These are phyloP conservation scores for Phytophthora constricta DNA, from an alignment of 352 stramenopile species.

Conservation along the genomic window DNA sequence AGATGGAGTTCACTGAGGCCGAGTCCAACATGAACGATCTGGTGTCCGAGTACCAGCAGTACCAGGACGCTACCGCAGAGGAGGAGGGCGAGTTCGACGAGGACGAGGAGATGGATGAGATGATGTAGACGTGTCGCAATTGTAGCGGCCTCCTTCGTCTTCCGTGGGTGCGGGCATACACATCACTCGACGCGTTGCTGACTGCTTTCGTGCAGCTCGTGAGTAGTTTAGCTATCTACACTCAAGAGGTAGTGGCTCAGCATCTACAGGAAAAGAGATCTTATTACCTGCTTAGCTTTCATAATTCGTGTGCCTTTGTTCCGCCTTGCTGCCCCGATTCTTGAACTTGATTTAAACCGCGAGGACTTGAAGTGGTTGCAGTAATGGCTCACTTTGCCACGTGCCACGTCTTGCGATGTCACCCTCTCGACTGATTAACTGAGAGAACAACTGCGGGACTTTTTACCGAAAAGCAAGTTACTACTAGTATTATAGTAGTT, in stretches of 20 bases:
- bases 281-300: slow-evolving; percentile 66
- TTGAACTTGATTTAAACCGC: slow-evolving; percentile 5
- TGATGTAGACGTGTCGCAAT: slow-evolving; percentile 83
- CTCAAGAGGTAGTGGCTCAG: slow-evolving; percentile 51
- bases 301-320: slow-evolving; percentile 42
- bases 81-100: slow-evolving; percentile 98
- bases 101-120: slow-evolving; percentile 94
- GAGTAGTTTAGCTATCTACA: slow-evolving; percentile 73
- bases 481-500: too few relatives aligned
- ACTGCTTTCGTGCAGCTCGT: slow-evolving; percentile 43
- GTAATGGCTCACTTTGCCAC: too few relatives aligned
- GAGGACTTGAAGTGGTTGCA: slow-evolving; percentile 7
- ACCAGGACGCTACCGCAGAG: slow-evolving; percentile 99
- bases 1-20: slow-evolving; percentile 99
- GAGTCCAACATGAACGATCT: slow-evolving; percentile 99
- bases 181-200: slow-evolving; percentile 58
- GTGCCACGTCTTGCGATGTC: slow-evolving; percentile 3
- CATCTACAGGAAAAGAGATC: slow-evolving; percentile 65
- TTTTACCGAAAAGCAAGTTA: too few relatives aligned
- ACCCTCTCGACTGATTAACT: too few relatives aligned
- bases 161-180: slow-evolving; percentile 61
- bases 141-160: slow-evolving; percentile 47
- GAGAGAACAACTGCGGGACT: neutral
- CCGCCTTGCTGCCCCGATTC: neutral
- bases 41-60: slow-evolving; percentile 99